Evolutionary conservation across 2,329 filamentous ascomycete species (phyloP).

Genomic region (Saccharata proteae): DNA sequence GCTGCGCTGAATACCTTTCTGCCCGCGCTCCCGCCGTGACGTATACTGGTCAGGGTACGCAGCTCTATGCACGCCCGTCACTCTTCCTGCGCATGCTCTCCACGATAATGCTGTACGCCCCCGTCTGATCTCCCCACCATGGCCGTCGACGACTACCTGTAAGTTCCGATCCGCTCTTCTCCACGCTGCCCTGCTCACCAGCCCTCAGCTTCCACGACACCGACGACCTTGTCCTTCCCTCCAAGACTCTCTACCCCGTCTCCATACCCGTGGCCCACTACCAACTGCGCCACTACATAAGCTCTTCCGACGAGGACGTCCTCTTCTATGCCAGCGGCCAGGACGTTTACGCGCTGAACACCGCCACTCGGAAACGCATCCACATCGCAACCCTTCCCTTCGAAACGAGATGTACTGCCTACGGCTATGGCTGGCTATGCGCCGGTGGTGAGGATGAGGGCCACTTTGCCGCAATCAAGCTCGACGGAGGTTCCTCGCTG

Average conservation of each 20-base stretch:
- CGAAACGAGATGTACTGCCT: slow-evolving; percentile 73
- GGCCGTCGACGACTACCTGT: slow-evolving; percentile 28
- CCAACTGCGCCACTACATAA: slow-evolving; percentile 84
- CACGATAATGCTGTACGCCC: slow-evolving; percentile 16
- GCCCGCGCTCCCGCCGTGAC: no score
- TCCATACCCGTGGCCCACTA: slow-evolving; percentile 51
- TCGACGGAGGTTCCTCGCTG: slow-evolving; percentile 34
- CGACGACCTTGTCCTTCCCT: slow-evolving; percentile 31
- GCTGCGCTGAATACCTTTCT: no score
- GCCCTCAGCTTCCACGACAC: slow-evolving; percentile 32
- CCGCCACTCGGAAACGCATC: slow-evolving; percentile 59
- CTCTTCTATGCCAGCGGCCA: slow-evolving; percentile 75
- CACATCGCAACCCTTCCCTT: slow-evolving; percentile 56
- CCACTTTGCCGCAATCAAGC: slow-evolving; percentile 69
- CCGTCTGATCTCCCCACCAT: slow-evolving; percentile 19
- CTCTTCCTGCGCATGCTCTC: slow-evolving; percentile 1
- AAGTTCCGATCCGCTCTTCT: slow-evolving; percentile 3
- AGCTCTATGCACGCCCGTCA: no score
- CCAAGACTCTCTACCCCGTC: slow-evolving; percentile 35
- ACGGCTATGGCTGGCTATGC: slow-evolving; percentile 76
- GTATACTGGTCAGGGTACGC: no score
- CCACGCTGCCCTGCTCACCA: slow-evolving; percentile 1
- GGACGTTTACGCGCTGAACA: slow-evolving; percentile 48
- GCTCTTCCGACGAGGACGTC: slow-evolving; percentile 60
- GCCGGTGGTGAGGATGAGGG: slow-evolving; percentile 76